These are phyloP conservation scores for Lentinula edodes DNA, from an alignment of 768 basidiomycete species.

Conservation along the genomic window DNA sequence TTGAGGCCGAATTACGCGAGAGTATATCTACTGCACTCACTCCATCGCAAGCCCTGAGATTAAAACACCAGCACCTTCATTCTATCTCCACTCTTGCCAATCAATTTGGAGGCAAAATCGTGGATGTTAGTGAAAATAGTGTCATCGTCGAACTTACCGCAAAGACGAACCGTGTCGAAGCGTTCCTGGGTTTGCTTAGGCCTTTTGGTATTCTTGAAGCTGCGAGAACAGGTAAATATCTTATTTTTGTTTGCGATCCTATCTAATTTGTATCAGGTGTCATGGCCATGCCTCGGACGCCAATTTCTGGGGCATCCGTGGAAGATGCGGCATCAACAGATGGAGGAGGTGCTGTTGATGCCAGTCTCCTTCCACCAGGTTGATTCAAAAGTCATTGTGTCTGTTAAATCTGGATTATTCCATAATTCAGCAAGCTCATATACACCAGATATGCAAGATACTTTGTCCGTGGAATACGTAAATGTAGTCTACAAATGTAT, in stretches of 20 bases:
- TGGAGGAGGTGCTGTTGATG: constrained; percentile 70
- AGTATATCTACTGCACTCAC: constrained; percentile 41
- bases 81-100: constrained; percentile 79
- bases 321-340: constrained; percentile 33
- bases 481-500: neutral
- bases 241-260: constrained; percentile 2
- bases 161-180: constrained; percentile 87
- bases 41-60: constrained; percentile 80
- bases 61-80: constrained; percentile 85
- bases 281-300: constrained; percentile 99
- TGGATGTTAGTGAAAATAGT: constrained; percentile 92
- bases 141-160: constrained; percentile 94
- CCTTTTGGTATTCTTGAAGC: constrained; percentile 96
- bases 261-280: constrained; percentile 46
- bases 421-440: neutral
- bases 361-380: constrained; percentile 91
- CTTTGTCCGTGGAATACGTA: neutral
- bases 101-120: constrained; percentile 90
- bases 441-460: constrained; percentile 7
- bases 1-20: constrained; percentile 13
- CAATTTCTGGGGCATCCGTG: constrained; percentile 58
- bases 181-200: constrained; percentile 85
- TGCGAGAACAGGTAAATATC: constrained; percentile 74
- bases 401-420: too few relatives aligned
- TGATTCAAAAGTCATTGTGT: constrained; percentile 27